These are phyloP conservation scores for Kwoniella sp. DNA, from an alignment of 768 basidiomycete genomes.

Conservation along the genomic window DNA sequence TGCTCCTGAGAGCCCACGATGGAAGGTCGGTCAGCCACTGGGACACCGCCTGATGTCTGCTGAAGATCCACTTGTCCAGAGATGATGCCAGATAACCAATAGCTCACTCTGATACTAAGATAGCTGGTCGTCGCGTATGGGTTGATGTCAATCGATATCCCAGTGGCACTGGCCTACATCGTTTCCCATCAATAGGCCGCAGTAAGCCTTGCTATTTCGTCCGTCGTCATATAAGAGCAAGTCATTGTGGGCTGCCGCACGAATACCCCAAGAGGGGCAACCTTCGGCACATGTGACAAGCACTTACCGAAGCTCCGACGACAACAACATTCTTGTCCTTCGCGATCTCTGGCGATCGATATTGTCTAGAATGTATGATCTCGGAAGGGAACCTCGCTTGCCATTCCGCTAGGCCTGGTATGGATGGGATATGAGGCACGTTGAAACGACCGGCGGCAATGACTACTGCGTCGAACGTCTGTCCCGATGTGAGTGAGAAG, in stretches of 20 bases:
- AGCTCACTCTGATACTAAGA: slow-evolving; percentile 12
- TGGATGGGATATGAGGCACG: slow-evolving; percentile 44
- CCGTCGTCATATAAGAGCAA: no score
- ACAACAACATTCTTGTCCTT: slow-evolving; percentile 56
- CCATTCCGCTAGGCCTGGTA: slow-evolving; percentile 57
- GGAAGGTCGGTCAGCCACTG: no score
- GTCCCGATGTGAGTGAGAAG: no score
- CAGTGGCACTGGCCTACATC: slow-evolving; percentile 24
- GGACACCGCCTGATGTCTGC: no score
- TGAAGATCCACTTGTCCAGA: no score
- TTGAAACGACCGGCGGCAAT: slow-evolving; percentile 48
- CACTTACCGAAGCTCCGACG: slow-evolving; percentile 58
- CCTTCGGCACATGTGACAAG: no score
- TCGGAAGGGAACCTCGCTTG: slow-evolving; percentile 27
- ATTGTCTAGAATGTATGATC: slow-evolving; percentile 25
- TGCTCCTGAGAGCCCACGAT: slow-evolving; percentile 9
- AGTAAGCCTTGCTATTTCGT: no score
- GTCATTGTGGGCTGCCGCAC: no score
- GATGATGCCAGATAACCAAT: background rate
- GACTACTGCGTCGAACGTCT: slow-evolving; percentile 56
- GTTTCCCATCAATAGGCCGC: no score
- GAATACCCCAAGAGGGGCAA: no score
- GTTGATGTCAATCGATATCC: slow-evolving; percentile 14
- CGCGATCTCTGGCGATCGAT: slow-evolving; percentile 6
- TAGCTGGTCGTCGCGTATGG: slow-evolving; percentile 8